Base-by-base conservation (phyloP, 73 alveolate species). In the Paraurostyla sp. region DNA sequence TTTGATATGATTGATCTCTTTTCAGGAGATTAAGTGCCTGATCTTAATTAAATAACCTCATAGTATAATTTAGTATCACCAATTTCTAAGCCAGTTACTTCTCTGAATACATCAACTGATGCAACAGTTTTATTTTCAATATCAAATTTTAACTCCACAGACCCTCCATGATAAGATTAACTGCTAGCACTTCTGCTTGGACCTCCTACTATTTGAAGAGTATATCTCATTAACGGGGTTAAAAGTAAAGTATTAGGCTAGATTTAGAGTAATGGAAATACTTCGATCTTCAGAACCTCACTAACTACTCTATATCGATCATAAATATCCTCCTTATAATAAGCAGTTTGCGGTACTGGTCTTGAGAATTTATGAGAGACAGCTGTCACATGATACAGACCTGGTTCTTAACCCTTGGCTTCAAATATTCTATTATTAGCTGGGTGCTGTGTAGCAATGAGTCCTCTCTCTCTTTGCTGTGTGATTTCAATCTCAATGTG, bases 171-270 rank as follows among this genome's bases (percentile, higher is more conserved):
- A 49, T 75, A 43, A 46, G 87, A 43, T 32, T 18, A 30, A 29
- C 56, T 46, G 48, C 57, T 78, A 49, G 91, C 92, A 50, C 90
- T 89, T 76, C 93, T 91, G 76, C 87, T 89, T 23, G 99, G 99
- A 0, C 99, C 99, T 1, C 98, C 99, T n/a, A 80, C 86, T 0
- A 94, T 95, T 50, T 92, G 81, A 25, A 96, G 78, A 18, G 98
- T 96, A 89, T 91, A 96, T 80, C 95, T 89, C 45, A 93, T 82
- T 0, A 97, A 96, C n/a, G 99, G 99, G 20, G 95, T 83, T 20
- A 96, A 88, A 48, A 96, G 90, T 45, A 96, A 91, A 29, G 89
- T 76, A 36, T 93, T 94, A 41, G 99, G 99, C 89, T 85, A 87
- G 20, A 96, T 85, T 60, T 91, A 87, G 48, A 96, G 89, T 57